A percentile compares a stretch with the other conserved stretches of the same genome.
These are phyloP conservation scores for Kwoniella shivajii DNA, from an alignment of 1,284 basidiomycete species.

Conservation along the genomic window DNA sequence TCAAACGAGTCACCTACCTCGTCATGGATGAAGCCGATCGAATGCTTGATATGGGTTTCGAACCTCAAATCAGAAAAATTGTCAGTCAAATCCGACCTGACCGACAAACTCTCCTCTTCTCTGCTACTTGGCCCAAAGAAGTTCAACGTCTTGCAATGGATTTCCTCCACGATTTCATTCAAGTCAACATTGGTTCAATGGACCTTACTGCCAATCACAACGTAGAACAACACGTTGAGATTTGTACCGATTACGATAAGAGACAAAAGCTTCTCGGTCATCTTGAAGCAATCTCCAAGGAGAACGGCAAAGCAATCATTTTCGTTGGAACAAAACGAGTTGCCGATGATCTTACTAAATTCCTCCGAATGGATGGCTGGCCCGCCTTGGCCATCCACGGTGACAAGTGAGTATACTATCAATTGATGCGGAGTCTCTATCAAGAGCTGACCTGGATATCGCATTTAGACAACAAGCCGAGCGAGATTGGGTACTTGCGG, in stretches of 20 bases:
- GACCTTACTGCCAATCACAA: constrained; percentile 98
- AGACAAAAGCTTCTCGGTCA: constrained; percentile 94
- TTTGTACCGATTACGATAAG: constrained; percentile 98
- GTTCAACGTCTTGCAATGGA: constrained; percentile 97
- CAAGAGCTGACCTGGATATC: constrained; percentile 28
- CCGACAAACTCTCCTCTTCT: constrained; percentile 95
- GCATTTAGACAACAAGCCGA: constrained; percentile 71
- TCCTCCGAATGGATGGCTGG: constrained; percentile 96
- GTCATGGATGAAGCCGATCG: constrained; percentile 98
- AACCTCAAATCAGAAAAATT: constrained; percentile 98
- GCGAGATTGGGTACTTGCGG: constrained; percentile 97
- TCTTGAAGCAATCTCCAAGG: constrained; percentile 91
- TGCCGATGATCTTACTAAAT: constrained; percentile 97
- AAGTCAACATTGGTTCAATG: constrained; percentile 98
- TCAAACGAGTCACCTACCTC: constrained; percentile 92
- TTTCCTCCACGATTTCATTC: constrained; percentile 93
- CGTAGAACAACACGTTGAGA: constrained; percentile 92
- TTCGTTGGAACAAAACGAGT: constrained; percentile 98
- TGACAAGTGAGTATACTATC: constrained; percentile 66
- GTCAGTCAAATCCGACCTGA: constrained; percentile 95
- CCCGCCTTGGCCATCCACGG: constrained; percentile 98
- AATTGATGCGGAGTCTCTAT: constrained; percentile 13
- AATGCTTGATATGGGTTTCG: constrained; percentile 71
- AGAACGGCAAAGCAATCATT: constrained; percentile 98
- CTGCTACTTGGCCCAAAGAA: constrained; percentile 99